phyloP scores from a whole-genome alignment of 495 filamentous ascomycete genomes.

The Jackrogersella minutella region DNA sequence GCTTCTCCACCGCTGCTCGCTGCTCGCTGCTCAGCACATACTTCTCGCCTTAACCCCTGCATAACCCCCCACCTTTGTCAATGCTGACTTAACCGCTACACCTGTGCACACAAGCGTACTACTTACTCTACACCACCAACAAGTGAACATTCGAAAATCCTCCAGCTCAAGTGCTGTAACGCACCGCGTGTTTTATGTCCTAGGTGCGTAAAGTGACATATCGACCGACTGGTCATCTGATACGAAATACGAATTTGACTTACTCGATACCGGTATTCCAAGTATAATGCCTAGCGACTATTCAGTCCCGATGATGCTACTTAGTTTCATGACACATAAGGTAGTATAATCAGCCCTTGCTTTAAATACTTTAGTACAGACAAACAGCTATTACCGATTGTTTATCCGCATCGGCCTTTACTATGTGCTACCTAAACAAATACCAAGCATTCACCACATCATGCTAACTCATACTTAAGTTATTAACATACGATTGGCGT shows the following conservation, averaged over 20 bases:
- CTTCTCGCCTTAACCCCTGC: conserved; percentile 34
- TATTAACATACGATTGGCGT: not conserved
- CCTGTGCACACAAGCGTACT: not conserved
- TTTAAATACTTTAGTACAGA: not conserved
- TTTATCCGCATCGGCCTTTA: not conserved
- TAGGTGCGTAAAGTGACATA: conserved; percentile 3
- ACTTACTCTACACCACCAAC: too few relatives aligned
- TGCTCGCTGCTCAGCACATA: too few relatives aligned
- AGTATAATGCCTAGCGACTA: not conserved
- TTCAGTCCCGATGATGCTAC: too few relatives aligned
- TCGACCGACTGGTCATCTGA: not conserved
- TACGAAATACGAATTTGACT: not conserved
- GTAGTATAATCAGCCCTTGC: not conserved
- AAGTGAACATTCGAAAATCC: conserved; percentile 4
- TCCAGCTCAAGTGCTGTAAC: conserved; percentile 17
- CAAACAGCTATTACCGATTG: not conserved
- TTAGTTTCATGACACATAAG: too few relatives aligned
- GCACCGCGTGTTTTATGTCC: conserved; percentile 3
- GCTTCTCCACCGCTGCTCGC: conserved; percentile 36
- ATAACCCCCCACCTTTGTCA: conserved; percentile 47
- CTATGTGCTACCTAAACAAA: not conserved
- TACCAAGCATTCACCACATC: not conserved
- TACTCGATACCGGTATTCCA: not conserved
- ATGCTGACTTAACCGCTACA: conserved; percentile 40
- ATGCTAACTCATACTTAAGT: not conserved